These are phyloP conservation scores for Aspergillus sp. DNA, from an alignment of 2,329 filamentous ascomycete species.

Conservation along the genomic window DNA sequence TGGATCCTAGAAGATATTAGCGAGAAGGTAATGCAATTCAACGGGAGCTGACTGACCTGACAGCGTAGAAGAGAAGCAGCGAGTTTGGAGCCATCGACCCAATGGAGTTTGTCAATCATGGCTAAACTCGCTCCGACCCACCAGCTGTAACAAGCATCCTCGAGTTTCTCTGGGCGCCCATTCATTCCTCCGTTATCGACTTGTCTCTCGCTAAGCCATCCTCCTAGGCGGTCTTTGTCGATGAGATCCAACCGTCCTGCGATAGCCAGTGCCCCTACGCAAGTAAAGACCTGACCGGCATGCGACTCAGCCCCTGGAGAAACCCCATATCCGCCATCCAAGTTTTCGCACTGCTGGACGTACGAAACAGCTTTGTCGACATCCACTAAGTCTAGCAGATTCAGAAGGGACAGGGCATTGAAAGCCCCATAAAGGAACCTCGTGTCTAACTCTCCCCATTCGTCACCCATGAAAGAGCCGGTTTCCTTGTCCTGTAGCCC, in stretches of 20 bases:
- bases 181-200: conserved; percentile 86
- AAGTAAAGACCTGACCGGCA: conserved; percentile 94
- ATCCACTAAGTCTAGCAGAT: conserved; percentile 73
- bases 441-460: conserved; percentile 96
- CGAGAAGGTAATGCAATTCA: not conserved
- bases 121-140: conserved; percentile 93
- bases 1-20: conserved; percentile 61
- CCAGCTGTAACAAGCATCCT: conserved; percentile 99
- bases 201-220: conserved; percentile 93
- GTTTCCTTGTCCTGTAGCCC: conserved; percentile 77
- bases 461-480: conserved; percentile 89
- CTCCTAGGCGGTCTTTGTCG: conserved; percentile 78
- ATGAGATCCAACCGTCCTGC: conserved; percentile 80
- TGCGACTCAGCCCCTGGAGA: conserved; percentile 91
- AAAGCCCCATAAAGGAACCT: conserved; percentile 90
- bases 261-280: conserved; percentile 83
- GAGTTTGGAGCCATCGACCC: conserved; percentile 86
- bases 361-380: conserved; percentile 79
- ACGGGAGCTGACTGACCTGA: conserved; percentile 58
- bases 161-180: conserved; percentile 90
- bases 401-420: conserved; percentile 84
- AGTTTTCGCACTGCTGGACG: conserved; percentile 82
- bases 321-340: conserved; percentile 92
- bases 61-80: conserved; percentile 81
- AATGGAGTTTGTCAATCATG: conserved; percentile 85